Evolutionary conservation across 2,329 filamentous ascomycete species (phyloP).

Genomic region (Nothomitra cinnamomea): DNA sequence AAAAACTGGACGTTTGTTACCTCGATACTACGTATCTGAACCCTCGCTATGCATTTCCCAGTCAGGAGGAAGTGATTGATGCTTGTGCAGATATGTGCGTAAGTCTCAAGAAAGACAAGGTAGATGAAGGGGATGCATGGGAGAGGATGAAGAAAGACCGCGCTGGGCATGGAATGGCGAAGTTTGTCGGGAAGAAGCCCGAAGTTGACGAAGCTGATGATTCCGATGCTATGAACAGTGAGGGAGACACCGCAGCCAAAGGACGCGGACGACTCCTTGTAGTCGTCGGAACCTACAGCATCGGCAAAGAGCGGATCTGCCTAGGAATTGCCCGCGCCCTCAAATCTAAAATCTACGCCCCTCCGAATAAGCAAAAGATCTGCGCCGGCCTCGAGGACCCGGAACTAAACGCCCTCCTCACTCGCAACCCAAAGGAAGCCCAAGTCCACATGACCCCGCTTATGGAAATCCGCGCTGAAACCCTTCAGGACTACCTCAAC

Average conservation of each 20-base stretch:
- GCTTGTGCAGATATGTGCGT: slow-evolving; percentile 79
- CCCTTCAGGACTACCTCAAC: slow-evolving; percentile 74
- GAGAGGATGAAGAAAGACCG: slow-evolving; percentile 38
- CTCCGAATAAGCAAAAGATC: slow-evolving; percentile 66
- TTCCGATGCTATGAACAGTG: slow-evolving; percentile 13
- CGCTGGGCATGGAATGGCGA: slow-evolving; percentile 41
- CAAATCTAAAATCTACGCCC: slow-evolving; percentile 75
- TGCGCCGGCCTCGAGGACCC: slow-evolving; percentile 72
- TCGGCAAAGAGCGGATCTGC: slow-evolving; percentile 94
- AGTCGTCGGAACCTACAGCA: slow-evolving; percentile 91
- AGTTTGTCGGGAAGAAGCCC: slow-evolving; percentile 31
- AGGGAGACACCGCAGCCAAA: slow-evolving; percentile 16
- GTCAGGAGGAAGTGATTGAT: slow-evolving; percentile 70
- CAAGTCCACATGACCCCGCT: slow-evolving; percentile 97
- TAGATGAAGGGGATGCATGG: slow-evolving; percentile 37
- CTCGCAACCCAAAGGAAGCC: slow-evolving; percentile 61
- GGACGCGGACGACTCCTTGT: slow-evolving; percentile 59
- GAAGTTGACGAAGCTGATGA: slow-evolving; percentile 17
- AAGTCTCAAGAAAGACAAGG: slow-evolving; percentile 50
- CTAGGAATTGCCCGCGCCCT: slow-evolving; percentile 79
- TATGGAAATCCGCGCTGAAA: slow-evolving; percentile 85
- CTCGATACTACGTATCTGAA: slow-evolving; percentile 95
- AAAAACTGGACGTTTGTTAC: slow-evolving; percentile 90
- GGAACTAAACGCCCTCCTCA: slow-evolving; percentile 63
- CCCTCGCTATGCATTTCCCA: slow-evolving; percentile 86